Base-by-base conservation (phyloP, 306 rosid genomes). In the Cucurbita argyrosperma region DNA sequence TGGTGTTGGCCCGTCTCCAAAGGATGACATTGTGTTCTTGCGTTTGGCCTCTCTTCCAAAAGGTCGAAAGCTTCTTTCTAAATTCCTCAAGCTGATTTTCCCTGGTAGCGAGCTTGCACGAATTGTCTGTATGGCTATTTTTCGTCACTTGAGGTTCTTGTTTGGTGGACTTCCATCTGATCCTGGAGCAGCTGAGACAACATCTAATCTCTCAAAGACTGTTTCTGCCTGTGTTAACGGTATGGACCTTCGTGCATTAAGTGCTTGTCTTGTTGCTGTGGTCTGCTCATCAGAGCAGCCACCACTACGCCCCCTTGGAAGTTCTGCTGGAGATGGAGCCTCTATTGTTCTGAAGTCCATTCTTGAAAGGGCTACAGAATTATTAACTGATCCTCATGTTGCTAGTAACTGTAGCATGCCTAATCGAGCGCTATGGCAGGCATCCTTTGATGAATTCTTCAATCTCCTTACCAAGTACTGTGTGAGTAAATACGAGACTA, bases 191-290 rank as follows among this genome's bases (percentile, higher is more conserved):
- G 88, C 91, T 37, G 96, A 89, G 74, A 81, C 91, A 1, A 78
- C 90, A 40, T 79, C 70, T 67, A 85, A 87, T 83, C 91, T 95
- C 77, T 95, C 96, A 0, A 86, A 50, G 84, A 85, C 87, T 42
- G 96, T 89, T 71, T 85, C 99, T 58, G 59, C 63, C 49, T 88
- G 96, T 80, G 77, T 87, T 46, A 77, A 62, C 15, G 90, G 82
- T 19, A 95, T 89, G 99, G 99, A 95, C 83, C 97, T 95, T 57
- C 85, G 91, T 81, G 83, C 91, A 38, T 84, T 95, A 15, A 95
- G 99, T 80, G 96, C 91, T 78, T 91, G 97, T 81, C 93, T 95
- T 62, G 99, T 94, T 56, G 96, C 99, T 6, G 96, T 87, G 37
- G 96, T 91, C 75, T 95, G 92, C 79, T 89, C 97, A 59, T 88